phyloP scores from a whole-genome alignment of 2,329 filamentous ascomycete genomes.

The Metarhizium brunneum region DNA sequence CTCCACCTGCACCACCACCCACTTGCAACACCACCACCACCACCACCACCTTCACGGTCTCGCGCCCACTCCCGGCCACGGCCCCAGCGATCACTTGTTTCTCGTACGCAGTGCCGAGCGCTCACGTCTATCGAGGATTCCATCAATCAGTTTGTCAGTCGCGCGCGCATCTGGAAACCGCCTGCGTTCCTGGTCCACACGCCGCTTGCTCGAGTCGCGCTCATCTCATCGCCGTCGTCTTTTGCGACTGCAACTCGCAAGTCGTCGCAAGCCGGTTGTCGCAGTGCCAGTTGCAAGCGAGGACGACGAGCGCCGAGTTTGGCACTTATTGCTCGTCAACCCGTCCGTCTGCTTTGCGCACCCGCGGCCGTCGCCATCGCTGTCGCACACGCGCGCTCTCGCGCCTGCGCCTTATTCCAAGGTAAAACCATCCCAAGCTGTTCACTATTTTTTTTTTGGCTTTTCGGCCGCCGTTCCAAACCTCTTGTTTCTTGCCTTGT shows the following conservation, averaged over 20 bases:
- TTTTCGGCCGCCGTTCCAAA: background rate
- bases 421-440: slow-evolving; percentile 3
- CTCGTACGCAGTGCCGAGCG: background rate
- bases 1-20: slow-evolving; percentile 12
- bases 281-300: slow-evolving; percentile 1
- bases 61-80: slow-evolving; percentile 12
- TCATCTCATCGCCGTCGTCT: slow-evolving; percentile 3
- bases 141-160: background rate
- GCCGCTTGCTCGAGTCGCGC: background rate
- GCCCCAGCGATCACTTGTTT: slow-evolving; percentile 3
- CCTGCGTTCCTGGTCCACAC: slow-evolving; percentile 5
- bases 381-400: slow-evolving; percentile 9
- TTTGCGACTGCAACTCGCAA: background rate
- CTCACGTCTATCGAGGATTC: slow-evolving; percentile 1
- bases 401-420: slow-evolving; percentile 7
- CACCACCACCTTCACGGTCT: slow-evolving; percentile 5
- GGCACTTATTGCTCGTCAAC: background rate
- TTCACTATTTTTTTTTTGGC: background rate
- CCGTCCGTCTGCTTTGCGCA: slow-evolving; percentile 3
- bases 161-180: slow-evolving; percentile 2
- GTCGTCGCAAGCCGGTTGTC: background rate
- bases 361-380: slow-evolving; percentile 3
- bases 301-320: background rate
- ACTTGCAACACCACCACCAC: slow-evolving; percentile 10
- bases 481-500: background rate